These are phyloP conservation scores for Ensete glaucum DNA, from an alignment of 176 grass and related monocot species.

Conservation along the genomic window DNA sequence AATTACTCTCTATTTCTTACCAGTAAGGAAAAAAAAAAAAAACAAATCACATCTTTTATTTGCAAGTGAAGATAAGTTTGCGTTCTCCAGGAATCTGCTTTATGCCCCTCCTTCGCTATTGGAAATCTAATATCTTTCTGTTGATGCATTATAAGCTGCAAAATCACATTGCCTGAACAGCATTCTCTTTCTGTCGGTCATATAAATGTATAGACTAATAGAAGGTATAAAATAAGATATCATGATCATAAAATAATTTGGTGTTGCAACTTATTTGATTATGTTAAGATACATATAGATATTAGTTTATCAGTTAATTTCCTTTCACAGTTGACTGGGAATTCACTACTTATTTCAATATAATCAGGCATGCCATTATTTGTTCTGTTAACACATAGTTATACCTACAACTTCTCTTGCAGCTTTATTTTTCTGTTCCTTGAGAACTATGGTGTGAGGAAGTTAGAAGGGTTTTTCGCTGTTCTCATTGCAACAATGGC, in stretches of 20 bases:
- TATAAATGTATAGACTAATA: too few species aligned
- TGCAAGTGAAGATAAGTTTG: background rate
- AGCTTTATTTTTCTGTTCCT: slow-evolving; percentile 18
- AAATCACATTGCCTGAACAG: background rate
- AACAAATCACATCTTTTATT: background rate
- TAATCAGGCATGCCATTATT: background rate
- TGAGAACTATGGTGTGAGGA: slow-evolving; percentile 18
- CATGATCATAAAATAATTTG: background rate
- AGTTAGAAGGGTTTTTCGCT: slow-evolving; percentile 10
- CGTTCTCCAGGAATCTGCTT: background rate
- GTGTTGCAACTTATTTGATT: background rate
- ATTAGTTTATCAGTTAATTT: background rate
- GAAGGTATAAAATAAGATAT: background rate
- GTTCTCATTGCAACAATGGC: slow-evolving; percentile 10
- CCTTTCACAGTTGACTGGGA: background rate
- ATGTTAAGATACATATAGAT: background rate
- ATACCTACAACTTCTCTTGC: background rate
- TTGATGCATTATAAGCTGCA: background rate
- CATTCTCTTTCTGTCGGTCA: background rate
- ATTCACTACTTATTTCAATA: background rate
- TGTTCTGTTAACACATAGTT: background rate
- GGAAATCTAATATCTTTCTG: background rate
- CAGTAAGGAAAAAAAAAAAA: background rate
- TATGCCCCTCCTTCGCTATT: background rate
- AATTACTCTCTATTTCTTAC: background rate